Evolutionary conservation across 2,329 filamentous ascomycete species (phyloP).

Genomic region (Phaeosphaeriaceae sp.): DNA sequence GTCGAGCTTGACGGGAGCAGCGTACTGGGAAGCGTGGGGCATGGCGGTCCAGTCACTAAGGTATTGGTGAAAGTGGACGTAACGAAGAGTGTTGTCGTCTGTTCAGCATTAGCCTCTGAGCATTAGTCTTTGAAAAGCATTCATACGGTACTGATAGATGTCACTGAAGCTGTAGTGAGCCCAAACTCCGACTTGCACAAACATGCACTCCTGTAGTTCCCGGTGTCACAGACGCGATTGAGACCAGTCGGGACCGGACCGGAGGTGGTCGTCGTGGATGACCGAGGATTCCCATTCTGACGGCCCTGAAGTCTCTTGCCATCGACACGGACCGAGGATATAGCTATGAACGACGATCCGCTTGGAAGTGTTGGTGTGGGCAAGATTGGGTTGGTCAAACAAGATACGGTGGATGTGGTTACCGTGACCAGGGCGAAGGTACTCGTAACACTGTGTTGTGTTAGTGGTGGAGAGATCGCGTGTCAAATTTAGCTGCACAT

Average conservation of each 20-base stretch:
- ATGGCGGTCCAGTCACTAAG: conserved; percentile 14
- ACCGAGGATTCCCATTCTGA: conserved; percentile 5
- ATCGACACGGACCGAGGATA: neutral
- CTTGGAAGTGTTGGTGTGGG: conserved; percentile 4
- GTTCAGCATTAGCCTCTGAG: neutral
- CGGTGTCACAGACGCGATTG: conserved; percentile 18
- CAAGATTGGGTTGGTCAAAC: conserved; percentile 4
- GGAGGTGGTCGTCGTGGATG: conserved; percentile 20
- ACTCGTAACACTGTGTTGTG: conserved; percentile 1
- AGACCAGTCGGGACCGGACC: conserved; percentile 33
- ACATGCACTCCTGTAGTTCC: conserved; percentile 35
- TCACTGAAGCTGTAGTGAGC: conserved; percentile 20
- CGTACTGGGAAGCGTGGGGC: conserved; percentile 4
- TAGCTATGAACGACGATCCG: neutral
- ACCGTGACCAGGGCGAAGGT: conserved; percentile 4
- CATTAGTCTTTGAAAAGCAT: neutral
- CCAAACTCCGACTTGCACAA: conserved; percentile 23
- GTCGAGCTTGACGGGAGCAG: neutral
- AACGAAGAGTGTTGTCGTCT: conserved; percentile 22
- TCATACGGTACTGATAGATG: conserved; percentile 31
- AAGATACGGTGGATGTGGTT: conserved; percentile 15
- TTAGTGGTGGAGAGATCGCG: no score
- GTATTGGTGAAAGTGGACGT: conserved; percentile 19
- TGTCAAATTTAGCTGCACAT: conserved; percentile 1
- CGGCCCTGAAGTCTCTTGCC: conserved; percentile 1